phyloP scores from a whole-genome alignment of 345 rosid species.

The Draba incana region DNA sequence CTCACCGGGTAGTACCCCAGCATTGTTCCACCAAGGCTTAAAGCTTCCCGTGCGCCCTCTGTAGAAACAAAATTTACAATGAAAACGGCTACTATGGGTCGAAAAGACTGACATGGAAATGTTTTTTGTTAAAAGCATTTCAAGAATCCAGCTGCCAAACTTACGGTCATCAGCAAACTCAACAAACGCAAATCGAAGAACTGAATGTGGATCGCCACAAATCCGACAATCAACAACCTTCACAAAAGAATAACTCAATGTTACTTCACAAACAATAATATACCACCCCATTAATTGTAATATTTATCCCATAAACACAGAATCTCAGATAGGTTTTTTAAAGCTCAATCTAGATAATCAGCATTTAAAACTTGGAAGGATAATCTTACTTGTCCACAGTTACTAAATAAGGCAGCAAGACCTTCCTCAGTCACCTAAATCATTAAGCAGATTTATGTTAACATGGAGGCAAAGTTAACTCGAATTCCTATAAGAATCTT shows the following conservation, averaged over 20 bases:
- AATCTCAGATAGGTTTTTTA: neutral
- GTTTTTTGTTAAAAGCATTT: neutral
- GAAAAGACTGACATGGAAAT: slow-evolving; percentile 14
- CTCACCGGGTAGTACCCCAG: slow-evolving; percentile 86
- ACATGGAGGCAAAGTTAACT: slow-evolving; percentile 7
- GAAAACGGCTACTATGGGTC: neutral
- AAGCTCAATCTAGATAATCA: slow-evolving; percentile 3
- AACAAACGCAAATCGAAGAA: slow-evolving; percentile 93
- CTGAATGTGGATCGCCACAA: slow-evolving; percentile 93
- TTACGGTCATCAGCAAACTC: slow-evolving; percentile 91
- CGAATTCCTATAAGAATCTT: neutral
- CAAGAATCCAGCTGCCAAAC: slow-evolving; percentile 33
- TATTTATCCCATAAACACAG: neutral
- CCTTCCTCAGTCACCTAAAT: slow-evolving; percentile 84
- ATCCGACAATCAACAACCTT: slow-evolving; percentile 97
- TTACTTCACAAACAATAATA: slow-evolving; percentile 21
- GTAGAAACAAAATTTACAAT: slow-evolving; percentile 29
- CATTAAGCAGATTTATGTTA: slow-evolving; percentile 16
- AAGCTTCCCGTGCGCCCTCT: slow-evolving; percentile 81
- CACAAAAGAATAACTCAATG: slow-evolving; percentile 33
- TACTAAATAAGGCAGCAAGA: slow-evolving; percentile 78
- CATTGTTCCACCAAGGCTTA: slow-evolving; percentile 81
- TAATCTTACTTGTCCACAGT: slow-evolving; percentile 77
- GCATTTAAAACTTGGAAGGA: neutral
- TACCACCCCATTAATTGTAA: neutral